Conservation (phyloP, 352 stramenopile species). For the Blastocystis sp. region DNA sequence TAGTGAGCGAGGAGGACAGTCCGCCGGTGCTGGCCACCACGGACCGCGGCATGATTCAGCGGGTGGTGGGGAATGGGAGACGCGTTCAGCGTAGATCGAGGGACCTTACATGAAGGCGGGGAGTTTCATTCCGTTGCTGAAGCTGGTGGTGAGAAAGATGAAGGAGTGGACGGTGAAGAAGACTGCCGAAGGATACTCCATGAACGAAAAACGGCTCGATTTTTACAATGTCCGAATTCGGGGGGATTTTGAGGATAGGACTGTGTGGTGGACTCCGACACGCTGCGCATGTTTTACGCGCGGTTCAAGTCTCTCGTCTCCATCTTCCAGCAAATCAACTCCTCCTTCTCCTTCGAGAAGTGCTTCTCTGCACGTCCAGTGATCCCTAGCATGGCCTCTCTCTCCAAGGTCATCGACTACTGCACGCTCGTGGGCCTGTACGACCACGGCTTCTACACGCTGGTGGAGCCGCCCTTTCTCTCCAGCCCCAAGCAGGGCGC, state of each 20-base stretch:
- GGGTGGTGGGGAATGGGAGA: background rate
- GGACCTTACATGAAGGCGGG: conserved; percentile 93
- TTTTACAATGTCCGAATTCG: conserved; percentile 33
- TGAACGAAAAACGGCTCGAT: conserved; percentile 77
- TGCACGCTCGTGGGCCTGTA: conserved; percentile 72
- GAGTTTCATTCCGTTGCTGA: conserved; percentile 95
- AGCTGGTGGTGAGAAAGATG: conserved; percentile 90
- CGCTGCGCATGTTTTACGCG: conserved; percentile 93
- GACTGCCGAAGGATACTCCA: conserved; percentile 87
- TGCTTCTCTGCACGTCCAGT: conserved; percentile 87
- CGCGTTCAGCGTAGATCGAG: conserved; percentile 76
- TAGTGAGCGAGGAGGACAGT: background rate
- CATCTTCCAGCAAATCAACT: conserved; percentile 76
- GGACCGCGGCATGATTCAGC: background rate
- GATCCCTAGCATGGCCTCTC: background rate
- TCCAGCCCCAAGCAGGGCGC: background rate
- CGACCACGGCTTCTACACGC: conserved; percentile 53
- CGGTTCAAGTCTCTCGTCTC: conserved; percentile 90
- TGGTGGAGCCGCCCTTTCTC: conserved; percentile 27
- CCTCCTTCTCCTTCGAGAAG: conserved; percentile 51
- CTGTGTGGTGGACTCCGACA: conserved; percentile 88
- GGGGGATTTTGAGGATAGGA: conserved; percentile 75
- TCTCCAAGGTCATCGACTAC: conserved; percentile 69
- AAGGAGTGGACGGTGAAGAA: conserved; percentile 82
- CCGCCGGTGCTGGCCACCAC: background rate